These are phyloP conservation scores for Chondrostereum purpureum DNA, from an alignment of 1,284 basidiomycete genomes.

Conservation along the genomic window DNA sequence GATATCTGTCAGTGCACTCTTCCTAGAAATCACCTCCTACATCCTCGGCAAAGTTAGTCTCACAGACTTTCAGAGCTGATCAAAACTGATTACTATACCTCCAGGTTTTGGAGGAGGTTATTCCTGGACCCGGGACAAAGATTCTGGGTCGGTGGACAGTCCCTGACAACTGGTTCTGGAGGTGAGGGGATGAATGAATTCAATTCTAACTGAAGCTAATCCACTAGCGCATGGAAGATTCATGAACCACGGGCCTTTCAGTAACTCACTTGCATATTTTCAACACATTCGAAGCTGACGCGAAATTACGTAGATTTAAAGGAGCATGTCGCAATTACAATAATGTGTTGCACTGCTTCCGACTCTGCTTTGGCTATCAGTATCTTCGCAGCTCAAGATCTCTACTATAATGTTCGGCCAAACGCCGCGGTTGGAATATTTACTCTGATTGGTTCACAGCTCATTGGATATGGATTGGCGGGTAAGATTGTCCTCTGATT, in stretches of 20 bases:
- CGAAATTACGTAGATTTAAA: conserved; percentile 53
- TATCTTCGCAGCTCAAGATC: conserved; percentile 44
- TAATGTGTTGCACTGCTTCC: conserved; percentile 48
- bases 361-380: conserved; percentile 41
- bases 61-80: not conserved
- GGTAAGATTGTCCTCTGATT: too few relatives aligned
- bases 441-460: conserved; percentile 37
- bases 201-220: too few relatives aligned
- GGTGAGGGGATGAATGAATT: not conserved
- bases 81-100: too few relatives aligned
- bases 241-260: conserved; percentile 49
- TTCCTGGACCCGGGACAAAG: conserved; percentile 36
- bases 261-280: conserved; percentile 22
- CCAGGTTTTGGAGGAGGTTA: conserved; percentile 32
- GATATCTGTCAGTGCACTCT: conserved; percentile 47
- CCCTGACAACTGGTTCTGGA: not conserved
- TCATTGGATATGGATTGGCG: conserved; percentile 50
- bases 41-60: conserved; percentile 29
- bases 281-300: conserved; percentile 24
- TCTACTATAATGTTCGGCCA: conserved; percentile 39
- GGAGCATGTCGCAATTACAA: conserved; percentile 57
- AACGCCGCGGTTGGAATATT: conserved; percentile 45
- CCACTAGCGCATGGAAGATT: too few relatives aligned
- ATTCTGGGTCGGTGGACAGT: not conserved
- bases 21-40: conserved; percentile 47